Conservation (phyloP, 352 stramenopile genomes). For the Globisporangium takayamanum region DNA sequence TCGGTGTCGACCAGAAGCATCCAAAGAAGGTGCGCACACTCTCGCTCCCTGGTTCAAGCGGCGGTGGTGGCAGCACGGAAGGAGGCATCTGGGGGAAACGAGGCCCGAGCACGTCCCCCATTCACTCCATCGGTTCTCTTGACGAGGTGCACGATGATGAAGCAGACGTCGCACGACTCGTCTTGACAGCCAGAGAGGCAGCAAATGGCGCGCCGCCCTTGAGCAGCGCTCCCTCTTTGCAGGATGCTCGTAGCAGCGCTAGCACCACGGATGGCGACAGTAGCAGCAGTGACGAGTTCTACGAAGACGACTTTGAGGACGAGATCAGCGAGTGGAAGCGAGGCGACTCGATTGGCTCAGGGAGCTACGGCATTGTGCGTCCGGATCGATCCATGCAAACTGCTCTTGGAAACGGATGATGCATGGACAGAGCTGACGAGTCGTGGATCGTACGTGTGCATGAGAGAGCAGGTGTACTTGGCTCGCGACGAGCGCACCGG, state of each 20-base stretch:
- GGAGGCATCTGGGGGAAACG: constrained; percentile 2
- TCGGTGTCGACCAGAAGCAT: neutral
- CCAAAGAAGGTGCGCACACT: constrained; percentile 7
- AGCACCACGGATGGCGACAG: neutral
- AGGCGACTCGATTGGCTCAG: constrained; percentile 46
- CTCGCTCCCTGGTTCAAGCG: constrained; percentile 9
- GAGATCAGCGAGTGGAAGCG: constrained; percentile 55
- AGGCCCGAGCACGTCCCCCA: neutral
- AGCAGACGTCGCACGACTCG: neutral
- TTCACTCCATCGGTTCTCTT: constrained; percentile 4
- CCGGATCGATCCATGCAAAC: neutral
- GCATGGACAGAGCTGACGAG: neutral
- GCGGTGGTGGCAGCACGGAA: constrained; percentile 1
- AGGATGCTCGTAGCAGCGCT: neutral
- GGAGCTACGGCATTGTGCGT: constrained; percentile 56
- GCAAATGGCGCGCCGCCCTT: neutral
- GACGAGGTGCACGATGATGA: constrained; percentile 9
- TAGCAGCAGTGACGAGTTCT: constrained; percentile 17
- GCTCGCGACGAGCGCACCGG: constrained; percentile 89
- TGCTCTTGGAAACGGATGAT: neutral
- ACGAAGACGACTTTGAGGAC: constrained; percentile 38
- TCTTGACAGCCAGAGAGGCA: too few relatives aligned
- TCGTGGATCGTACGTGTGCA: neutral
- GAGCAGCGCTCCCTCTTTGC: neutral
- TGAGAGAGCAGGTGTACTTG: constrained; percentile 64